Base-by-base conservation (phyloP, 2,329 filamentous ascomycete species). In the Claviceps lovelessii region DNA sequence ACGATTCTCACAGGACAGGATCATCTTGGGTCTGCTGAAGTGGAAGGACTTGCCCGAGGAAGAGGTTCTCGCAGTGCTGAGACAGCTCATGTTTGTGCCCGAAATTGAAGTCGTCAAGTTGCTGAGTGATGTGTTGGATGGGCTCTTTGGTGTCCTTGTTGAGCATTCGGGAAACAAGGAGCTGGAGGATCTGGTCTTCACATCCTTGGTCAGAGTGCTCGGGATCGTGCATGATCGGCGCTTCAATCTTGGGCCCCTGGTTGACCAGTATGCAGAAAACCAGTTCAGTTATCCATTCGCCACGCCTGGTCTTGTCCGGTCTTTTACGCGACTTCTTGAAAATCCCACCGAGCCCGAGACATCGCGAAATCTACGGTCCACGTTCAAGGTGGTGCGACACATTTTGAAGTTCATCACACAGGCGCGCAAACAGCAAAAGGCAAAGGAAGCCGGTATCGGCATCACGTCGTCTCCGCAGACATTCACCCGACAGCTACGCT, bases 41-140 rank as follows among this genome's bases (percentile, higher is more conserved):
- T 97, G 93, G 93, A 88, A 83, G 64, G 85, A 91, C 13, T 77
- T 84, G 45, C 76, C 84, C 0, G 78, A 83, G 49, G 82, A 84
- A 33, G 83, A 90, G 41, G 76, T 97, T 1, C 76, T 87, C 0
- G 77, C 82, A 29, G 73, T 95, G 0, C 72, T 98, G 46, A 86
- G 86, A 65, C 84, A 90, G 60, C 80, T 97, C 51, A 84, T 90
- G 23, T 97, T 97, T 61, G 90, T 98, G 0, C 88, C 93, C 0
- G 93, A 98, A 67, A 95, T 97, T 55, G 94, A 98, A 70, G 88
- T 98, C 39, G 93, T 98, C 58, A 98, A 97, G 72, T 78, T 97
- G 46, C 74, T 97, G 8, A 86, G 81, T 58, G 86, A 95, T 62
- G 90, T 97, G 1, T 85, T 98, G 53, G 88, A 95, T 67, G 83